phyloP scores from a whole-genome alignment of 2,329 filamentous ascomycete genomes.

The Fusarium nelsonii region DNA sequence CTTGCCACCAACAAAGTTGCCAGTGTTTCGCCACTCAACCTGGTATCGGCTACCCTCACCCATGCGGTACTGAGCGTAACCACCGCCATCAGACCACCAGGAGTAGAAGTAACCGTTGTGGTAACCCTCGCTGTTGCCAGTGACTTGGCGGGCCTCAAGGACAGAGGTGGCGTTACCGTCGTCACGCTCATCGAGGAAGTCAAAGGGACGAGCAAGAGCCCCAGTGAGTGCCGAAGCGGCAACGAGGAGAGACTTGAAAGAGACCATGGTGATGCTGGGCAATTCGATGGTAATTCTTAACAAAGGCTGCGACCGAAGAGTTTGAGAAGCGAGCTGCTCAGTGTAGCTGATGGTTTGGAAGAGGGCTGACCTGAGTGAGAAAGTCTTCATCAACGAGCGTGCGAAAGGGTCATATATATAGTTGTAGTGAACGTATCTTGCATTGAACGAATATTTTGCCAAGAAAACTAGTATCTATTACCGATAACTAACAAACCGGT shows the following conservation, averaged over 20 bases:
- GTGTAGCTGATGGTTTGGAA: background rate
- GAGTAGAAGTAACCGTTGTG: slow-evolving; percentile 31
- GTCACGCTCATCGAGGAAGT: slow-evolving; percentile 22
- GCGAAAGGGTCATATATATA: background rate
- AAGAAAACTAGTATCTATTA: background rate
- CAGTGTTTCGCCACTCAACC: slow-evolving; percentile 27
- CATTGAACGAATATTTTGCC: background rate
- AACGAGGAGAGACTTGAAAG: slow-evolving; percentile 17
- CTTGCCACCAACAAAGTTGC: slow-evolving; percentile 27
- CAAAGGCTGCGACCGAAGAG: background rate
- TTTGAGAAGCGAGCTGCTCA: background rate
- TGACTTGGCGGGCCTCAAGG: slow-evolving; percentile 13
- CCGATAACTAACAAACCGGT: background rate
- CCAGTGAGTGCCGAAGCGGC: slow-evolving; percentile 17
- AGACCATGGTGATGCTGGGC: background rate
- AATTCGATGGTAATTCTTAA: accelerated
- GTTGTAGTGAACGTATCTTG: background rate
- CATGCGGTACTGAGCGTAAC: slow-evolving; percentile 9
- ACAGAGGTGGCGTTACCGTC: slow-evolving; percentile 19
- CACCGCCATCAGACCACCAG: slow-evolving; percentile 25
- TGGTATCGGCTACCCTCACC: slow-evolving; percentile 14
- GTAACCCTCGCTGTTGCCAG: slow-evolving; percentile 13
- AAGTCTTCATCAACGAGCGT: background rate
- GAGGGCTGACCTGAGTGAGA: slow-evolving; percentile 1
- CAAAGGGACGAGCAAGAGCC: slow-evolving; percentile 22